Percentiles rank a stretch among this genome's conserved stretches.
phyloP scores from a whole-genome alignment of 495 filamentous ascomycete species.

The Talaromyces stipitatus region DNA sequence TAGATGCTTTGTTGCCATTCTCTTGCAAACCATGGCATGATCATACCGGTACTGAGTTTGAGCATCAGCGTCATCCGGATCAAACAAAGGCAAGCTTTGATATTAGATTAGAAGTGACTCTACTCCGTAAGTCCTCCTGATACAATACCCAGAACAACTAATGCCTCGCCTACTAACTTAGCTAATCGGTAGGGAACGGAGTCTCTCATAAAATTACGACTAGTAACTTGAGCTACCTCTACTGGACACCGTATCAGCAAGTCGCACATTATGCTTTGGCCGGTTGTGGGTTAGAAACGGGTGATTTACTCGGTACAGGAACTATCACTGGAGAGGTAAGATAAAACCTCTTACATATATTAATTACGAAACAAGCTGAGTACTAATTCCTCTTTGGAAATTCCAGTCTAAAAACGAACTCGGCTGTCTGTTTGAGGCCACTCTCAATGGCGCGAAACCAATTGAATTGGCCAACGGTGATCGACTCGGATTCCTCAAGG shows the following conservation, averaged over 20 bases:
- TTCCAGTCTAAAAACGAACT: slow-evolving; percentile 8
- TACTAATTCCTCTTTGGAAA: neutral
- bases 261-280: slow-evolving; percentile 15
- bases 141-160: neutral
- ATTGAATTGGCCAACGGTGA: neutral
- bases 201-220: slow-evolving; percentile 12
- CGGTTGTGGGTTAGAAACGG: slow-evolving; percentile 13
- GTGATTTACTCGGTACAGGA: slow-evolving; percentile 21
- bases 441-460: neutral
- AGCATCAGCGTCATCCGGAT: neutral
- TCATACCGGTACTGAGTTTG: slow-evolving; percentile 8
- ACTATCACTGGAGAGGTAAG: slow-evolving; percentile 16
- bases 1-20: slow-evolving; percentile 52
- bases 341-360: neutral
- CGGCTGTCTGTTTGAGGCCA: slow-evolving; percentile 16
- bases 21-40: slow-evolving; percentile 7
- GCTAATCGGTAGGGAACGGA: slow-evolving; percentile 9
- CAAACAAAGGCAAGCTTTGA: slow-evolving; percentile 11
- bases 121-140: slow-evolving; percentile 15
- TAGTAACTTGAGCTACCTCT: slow-evolving; percentile 18
- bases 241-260: slow-evolving; percentile 20
- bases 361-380: neutral
- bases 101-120: slow-evolving; percentile 12
- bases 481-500: slow-evolving; percentile 11
- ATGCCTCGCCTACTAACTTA: neutral